A percentile compares a stretch with the other conserved stretches of the same genome.
Evolutionary conservation across 1,139 yeast genomes (phyloP).

Genomic region (Suhomyces bribrorum): DNA sequence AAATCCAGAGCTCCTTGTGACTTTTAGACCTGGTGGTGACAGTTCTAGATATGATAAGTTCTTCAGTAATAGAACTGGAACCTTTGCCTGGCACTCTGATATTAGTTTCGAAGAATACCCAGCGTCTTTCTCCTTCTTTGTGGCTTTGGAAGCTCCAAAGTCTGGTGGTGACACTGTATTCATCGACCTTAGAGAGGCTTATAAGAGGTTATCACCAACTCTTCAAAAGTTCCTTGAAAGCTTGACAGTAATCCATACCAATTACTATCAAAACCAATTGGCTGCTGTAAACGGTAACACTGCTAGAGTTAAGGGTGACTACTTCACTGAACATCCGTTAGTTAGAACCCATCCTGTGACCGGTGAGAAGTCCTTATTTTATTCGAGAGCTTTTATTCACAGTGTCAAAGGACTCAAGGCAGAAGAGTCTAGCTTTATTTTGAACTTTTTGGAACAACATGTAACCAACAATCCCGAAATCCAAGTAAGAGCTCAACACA

Average conservation of each 20-base stretch:
- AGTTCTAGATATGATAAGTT: slow-evolving; percentile 21
- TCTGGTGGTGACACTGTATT: slow-evolving; percentile 39
- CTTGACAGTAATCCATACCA: slow-evolving; percentile 29
- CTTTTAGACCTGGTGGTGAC: slow-evolving; percentile 33
- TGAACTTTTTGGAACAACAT: slow-evolving; percentile 26
- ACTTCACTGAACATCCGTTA: slow-evolving; percentile 31
- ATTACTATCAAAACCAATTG: slow-evolving; percentile 24
- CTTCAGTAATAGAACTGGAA: slow-evolving; percentile 22
- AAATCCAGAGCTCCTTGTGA: slow-evolving; percentile 32
- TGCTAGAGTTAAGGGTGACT: slow-evolving; percentile 23
- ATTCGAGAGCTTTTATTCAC: slow-evolving; percentile 25
- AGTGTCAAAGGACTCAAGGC: slow-evolving; percentile 26
- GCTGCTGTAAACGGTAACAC: slow-evolving; percentile 18
- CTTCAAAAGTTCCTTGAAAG: slow-evolving; percentile 30
- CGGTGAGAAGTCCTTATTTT: slow-evolving; percentile 27
- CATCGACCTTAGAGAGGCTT: slow-evolving; percentile 35
- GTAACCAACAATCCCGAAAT: slow-evolving; percentile 25
- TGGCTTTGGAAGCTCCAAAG: slow-evolving; percentile 34
- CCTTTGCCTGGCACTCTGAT: slow-evolving; percentile 33
- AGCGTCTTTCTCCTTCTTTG: slow-evolving; percentile 32
- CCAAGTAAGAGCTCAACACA: slow-evolving; percentile 29
- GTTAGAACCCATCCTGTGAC: slow-evolving; percentile 34
- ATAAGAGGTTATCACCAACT: slow-evolving; percentile 32
- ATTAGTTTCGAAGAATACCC: slow-evolving; percentile 35
- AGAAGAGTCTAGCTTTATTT: slow-evolving; percentile 24